phyloP scores from a whole-genome alignment of 768 basidiomycete genomes.

The Boletus sensibilis region DNA sequence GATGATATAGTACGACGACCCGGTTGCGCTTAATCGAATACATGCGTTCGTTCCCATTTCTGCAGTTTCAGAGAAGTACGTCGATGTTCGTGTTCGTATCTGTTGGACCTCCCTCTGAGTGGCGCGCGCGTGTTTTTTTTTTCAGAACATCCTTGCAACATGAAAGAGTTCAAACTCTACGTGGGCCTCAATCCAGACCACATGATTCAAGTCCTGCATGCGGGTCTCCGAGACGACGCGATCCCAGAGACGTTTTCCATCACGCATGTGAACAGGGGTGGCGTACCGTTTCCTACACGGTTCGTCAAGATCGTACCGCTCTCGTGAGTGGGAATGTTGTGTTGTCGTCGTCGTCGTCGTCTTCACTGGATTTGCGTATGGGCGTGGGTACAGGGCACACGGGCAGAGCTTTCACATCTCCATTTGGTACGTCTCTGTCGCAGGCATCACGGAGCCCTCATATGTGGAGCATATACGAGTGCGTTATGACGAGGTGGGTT shows the following conservation, averaged over 20 bases:
- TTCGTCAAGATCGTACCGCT: slow-evolving; percentile 76
- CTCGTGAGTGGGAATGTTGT: slow-evolving; percentile 48
- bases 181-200: slow-evolving; percentile 63
- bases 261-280: slow-evolving; percentile 52
- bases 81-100: neutral
- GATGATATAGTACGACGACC: neutral
- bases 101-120: neutral
- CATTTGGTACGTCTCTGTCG: slow-evolving; percentile 70
- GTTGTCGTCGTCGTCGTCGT: neutral
- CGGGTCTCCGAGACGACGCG: slow-evolving; percentile 63
- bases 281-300: slow-evolving; percentile 59
- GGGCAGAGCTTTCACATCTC: slow-evolving; percentile 74
- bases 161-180: slow-evolving; percentile 78
- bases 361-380: neutral
- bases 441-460: slow-evolving; percentile 54
- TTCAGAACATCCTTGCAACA: slow-evolving; percentile 80
- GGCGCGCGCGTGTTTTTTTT: neutral
- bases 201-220: slow-evolving; percentile 65
- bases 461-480: slow-evolving; percentile 55
- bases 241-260: slow-evolving; percentile 64
- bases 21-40: neutral
- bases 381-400: slow-evolving; percentile 50
- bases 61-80: slow-evolving; percentile 32
- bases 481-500: slow-evolving; percentile 62
- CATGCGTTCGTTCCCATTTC: neutral